Base-by-base conservation (phyloP, 305 asterid species). In the Euphrasia arctica region DNA sequence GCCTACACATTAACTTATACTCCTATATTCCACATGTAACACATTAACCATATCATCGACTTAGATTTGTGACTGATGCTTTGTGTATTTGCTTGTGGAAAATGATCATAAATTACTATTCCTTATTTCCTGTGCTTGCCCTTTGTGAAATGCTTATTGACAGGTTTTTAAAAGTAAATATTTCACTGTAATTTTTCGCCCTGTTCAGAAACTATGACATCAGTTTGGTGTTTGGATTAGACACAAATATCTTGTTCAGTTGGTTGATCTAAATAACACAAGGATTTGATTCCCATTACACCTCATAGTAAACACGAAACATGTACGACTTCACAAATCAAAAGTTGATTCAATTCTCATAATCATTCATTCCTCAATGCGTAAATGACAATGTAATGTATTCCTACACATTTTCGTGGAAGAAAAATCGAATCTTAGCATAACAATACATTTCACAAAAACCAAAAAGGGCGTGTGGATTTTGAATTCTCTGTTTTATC, bases 1-100 rank as follows among this genome's bases (percentile, higher is more conserved):
- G 13, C 41, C 48, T 58, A 42, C 63, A 47, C 13, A n/a, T 54
- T 45, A 70, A 67, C 66, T 74, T 65, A 45, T 56, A 32, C 7
- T 18, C 22, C 22, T 18, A 18, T 18, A 25, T 18, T 29, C 12
- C 10, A 13, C 45, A 25, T 74, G 70, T 51, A 42, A 42, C 62
- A 63, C 4, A 3, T 42, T 9, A 70, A 43, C 32, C 56, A 28
- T 63, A 39, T 39, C 43, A 39, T 39, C 11, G 43, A 39, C n/a
- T 4, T n/a, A 6, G 32, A 43, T 49, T 25, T 47, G 54, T 45
- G 58, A 66, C 62, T 61, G 67, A 29, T 63, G 66, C 29, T 57
- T 7, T 59, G 52, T 54, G 64, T 60, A 27, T 54, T 3, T 34
- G 67, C 42, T 2, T 25, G 60, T 64, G 4, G 52, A 27, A 15